Base-by-base conservation (phyloP, 768 basidiomycete genomes). In the Multifurca ochricompacta region DNA sequence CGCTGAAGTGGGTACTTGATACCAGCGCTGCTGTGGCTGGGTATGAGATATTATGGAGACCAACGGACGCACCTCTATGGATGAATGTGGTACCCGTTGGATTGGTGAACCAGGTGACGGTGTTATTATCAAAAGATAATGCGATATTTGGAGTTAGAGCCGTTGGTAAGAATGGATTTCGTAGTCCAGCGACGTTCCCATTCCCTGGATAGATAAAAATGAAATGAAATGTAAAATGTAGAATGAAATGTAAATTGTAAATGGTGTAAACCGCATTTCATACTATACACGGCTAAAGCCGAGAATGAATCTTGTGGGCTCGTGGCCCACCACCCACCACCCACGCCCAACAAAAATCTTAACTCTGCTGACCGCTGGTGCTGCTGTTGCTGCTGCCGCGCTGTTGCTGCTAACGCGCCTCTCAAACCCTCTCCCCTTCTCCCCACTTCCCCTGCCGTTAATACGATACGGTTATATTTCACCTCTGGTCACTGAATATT, bases 21-120 rank as follows among this genome's bases (percentile, higher is more conserved):
- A 57, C 69, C 3, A 69, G 67, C 16, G 73, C 72, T 51, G 62
- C 59, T 18, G 51, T 68, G 18, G 74, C 70, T 6, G 71, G 74
- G 4, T 80, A 78, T 60, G 77, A 79, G 65, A 66, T 79, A 32
- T 69, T 79, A 7, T 80, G 77, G 76, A 66, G 78, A 42, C 67
- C 74, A 51, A 74, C 73, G 28, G 73, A 77, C 44, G 70, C 69
- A 53, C 67, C 73, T 28, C 69, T 71, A 31, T 79, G 77, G 78
- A 72, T 74, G 37, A 70, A 74, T 60, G 73, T 75, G 2, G 71
- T 80, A 13, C 71, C 74, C 14, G 77, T 79, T 13, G 77, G 77
- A 1, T 61, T 73, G 46, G 72, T 73, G 21, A 70, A 64, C 34
- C 65, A 58, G 37, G 69, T 68, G 47, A 79, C 73, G 19, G 66